Evolutionary conservation across 1,139 yeast species (phyloP), one percentile per base, ranked within the genome.

Genomic region (Kodamaea arcana): DNA sequence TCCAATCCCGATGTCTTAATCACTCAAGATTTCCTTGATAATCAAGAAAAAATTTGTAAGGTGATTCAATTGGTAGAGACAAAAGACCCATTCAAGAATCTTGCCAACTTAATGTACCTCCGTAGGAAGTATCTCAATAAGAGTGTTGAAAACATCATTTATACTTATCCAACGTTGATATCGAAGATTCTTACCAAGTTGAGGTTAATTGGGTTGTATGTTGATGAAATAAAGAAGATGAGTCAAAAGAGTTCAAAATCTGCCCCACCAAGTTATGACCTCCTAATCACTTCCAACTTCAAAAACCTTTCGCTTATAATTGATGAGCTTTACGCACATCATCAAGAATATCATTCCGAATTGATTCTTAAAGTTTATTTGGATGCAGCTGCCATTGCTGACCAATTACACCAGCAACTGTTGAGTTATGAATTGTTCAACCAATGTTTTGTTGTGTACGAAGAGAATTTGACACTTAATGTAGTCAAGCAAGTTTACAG

Each of bases 351-450:
- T 40, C 62, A 63, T 45, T 73, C 78, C 4, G 83, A 69, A 44
- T 60, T 65, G 40, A 74, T 74, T 3, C 60, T 72, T 42, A 66
- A 72, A 40, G 55, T 72, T 31, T 78, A 80, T 48, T 56, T 81
- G 39, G 66, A 74, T 39, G 69, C 78, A 26, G 87, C 87, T 0
- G 58, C 73, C 2, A 62, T 85, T 3, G 92, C 97, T 0, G 96
- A 92, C 56, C 94, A 84, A 54, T 67, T 83, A 25, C 65, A 60
- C 31, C 65, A 62, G 39, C 61, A 64, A 34, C 51, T 60, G 37
- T 78, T 86, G 25, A 70, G 92, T n/a, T 86, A 85, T 58, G 98
- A 92, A 58, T 80, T 87, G 49, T 86, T 84, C 59, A 90, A 85
- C 21, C 95, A 88, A 56, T 83, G 94, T 4, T 87, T 88, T 55